phyloP scores from a whole-genome alignment of 2,329 filamentous ascomycete species.

The Neonectria magnoliae region DNA sequence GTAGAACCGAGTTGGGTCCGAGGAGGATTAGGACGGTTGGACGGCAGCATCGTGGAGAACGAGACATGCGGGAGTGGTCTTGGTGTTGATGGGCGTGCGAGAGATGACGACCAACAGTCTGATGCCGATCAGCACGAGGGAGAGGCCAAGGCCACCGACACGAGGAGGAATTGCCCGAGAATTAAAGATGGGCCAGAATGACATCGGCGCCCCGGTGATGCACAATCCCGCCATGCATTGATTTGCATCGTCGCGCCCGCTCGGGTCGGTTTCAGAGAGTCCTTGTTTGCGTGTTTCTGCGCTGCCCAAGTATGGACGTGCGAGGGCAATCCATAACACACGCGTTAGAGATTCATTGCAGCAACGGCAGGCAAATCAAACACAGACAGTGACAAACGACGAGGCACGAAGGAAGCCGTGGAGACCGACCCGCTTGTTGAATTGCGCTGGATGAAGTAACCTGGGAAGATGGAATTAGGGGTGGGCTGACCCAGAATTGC shows the following conservation, averaged over 20 bases:
- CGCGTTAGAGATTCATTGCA: conserved; percentile 3
- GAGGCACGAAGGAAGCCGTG: conserved; percentile 1
- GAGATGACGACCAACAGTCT: conserved; percentile 16
- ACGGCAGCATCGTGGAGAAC: neutral
- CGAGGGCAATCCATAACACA: neutral
- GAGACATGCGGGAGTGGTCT: neutral
- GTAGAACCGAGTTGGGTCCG: neutral
- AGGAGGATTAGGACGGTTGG: neutral
- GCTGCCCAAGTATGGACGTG: neutral
- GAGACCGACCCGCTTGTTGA: neutral
- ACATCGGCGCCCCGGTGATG: conserved; percentile 18
- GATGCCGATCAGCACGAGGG: conserved; percentile 8
- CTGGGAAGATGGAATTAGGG: neutral
- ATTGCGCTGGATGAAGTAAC: neutral
- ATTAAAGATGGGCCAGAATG: conserved; percentile 4
- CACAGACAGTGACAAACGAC: neutral
- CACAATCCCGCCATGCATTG: conserved; percentile 8
- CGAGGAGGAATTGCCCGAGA: conserved; percentile 1
- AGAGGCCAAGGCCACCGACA: neutral
- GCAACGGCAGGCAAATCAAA: neutral
- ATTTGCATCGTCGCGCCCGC: conserved; percentile 1
- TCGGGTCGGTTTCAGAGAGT: conserved; percentile 10
- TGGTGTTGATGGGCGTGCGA: neutral
- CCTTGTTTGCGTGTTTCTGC: neutral
- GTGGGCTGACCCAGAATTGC: conserved; percentile 16